Conservation (phyloP, 768 basidiomycete species). For the Suillus sp. region DNA sequence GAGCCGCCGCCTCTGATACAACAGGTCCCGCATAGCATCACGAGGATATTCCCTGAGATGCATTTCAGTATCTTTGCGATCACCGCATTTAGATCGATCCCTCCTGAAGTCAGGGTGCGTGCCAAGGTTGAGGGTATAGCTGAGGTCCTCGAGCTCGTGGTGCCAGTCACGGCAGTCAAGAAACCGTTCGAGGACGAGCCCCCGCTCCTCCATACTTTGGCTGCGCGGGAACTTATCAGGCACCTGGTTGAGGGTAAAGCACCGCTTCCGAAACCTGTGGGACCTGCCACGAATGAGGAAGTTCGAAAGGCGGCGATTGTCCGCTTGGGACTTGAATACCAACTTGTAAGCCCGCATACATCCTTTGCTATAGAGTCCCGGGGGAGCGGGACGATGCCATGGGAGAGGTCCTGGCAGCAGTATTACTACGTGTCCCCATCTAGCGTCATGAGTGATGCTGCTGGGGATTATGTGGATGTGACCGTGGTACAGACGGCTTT, state of each 20-base stretch:
- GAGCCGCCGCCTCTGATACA: slow-evolving; percentile 37
- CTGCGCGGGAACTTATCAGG: slow-evolving; percentile 54
- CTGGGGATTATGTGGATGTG: background rate
- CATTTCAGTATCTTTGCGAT: slow-evolving; percentile 39
- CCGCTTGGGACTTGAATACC: slow-evolving; percentile 51
- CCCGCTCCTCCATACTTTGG: slow-evolving; percentile 54
- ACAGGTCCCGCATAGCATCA: slow-evolving; percentile 36
- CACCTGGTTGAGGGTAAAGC: slow-evolving; percentile 43
- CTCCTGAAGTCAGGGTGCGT: slow-evolving; percentile 29
- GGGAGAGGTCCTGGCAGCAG: slow-evolving; percentile 21
- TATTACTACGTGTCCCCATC: background rate
- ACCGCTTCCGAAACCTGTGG: slow-evolving; percentile 34
- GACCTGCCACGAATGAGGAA: slow-evolving; percentile 31
- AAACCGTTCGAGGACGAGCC: slow-evolving; percentile 22
- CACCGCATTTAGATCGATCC: slow-evolving; percentile 23
- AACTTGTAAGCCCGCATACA: slow-evolving; percentile 52
- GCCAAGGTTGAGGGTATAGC: slow-evolving; percentile 31
- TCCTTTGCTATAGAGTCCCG: slow-evolving; percentile 54
- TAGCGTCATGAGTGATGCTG: background rate
- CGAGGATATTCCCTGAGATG: slow-evolving; percentile 33
- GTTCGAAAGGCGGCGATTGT: slow-evolving; percentile 48
- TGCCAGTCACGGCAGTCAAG: slow-evolving; percentile 29
- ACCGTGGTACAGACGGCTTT: slow-evolving; percentile 22
- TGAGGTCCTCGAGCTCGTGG: slow-evolving; percentile 18
- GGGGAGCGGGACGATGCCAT: slow-evolving; percentile 10